phyloP scores from a whole-genome alignment of 73 alveolate species.

The Tetrahymena elliotti region DNA sequence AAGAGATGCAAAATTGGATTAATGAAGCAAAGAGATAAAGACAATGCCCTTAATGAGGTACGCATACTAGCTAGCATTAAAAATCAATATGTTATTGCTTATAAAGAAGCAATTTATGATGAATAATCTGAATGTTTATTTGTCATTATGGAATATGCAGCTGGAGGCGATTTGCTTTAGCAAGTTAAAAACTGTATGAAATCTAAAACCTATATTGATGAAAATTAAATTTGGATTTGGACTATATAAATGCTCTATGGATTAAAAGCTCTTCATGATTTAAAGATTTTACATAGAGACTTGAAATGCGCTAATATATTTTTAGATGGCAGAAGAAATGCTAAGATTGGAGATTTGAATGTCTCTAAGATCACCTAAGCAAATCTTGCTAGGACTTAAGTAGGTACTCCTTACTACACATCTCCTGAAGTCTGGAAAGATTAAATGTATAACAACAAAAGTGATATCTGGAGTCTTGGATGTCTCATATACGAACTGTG shows the following conservation, averaged over 20 bases:
- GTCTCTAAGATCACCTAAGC: constrained; percentile 56
- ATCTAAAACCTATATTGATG: constrained; percentile 22
- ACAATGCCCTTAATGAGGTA: constrained; percentile 11
- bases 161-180: background rate
- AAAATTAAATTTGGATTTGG: constrained; percentile 23
- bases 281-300: constrained; percentile 32
- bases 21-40: constrained; percentile 29
- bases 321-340: constrained; percentile 11
- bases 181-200: constrained; percentile 9
- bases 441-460: constrained; percentile 61
- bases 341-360: constrained; percentile 69
- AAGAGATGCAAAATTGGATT: constrained; percentile 32
- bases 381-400: constrained; percentile 54
- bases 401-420: constrained; percentile 80
- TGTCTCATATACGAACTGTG: constrained; percentile 29
- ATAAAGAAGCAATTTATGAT: background rate
- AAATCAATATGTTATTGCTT: background rate
- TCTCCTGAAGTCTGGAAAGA: constrained; percentile 82
- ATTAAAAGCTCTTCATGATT: constrained; percentile 31
- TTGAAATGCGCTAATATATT: constrained; percentile 67
- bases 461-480: constrained; percentile 42
- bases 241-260: constrained; percentile 24
- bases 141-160: constrained; percentile 2
- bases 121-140: background rate
- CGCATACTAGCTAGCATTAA: background rate